Evolutionary conservation across 768 basidiomycete genomes (phyloP), one percentile per base, ranked within the genome.

Genomic region (Mycena amicta): DNA sequence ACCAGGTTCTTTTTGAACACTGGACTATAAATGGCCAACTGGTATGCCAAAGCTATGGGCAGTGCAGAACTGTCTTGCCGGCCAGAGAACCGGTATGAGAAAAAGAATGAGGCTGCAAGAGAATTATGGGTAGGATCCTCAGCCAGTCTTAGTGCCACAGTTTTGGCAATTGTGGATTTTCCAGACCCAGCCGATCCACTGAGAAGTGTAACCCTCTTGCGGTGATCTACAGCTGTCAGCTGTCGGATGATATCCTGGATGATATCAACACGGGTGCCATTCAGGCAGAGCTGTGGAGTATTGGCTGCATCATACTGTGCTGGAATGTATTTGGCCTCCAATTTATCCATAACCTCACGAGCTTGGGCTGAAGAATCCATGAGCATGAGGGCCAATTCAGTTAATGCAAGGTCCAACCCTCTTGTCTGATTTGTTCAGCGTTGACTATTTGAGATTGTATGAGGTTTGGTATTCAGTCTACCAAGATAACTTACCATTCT

Each of bases 91-190:
- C 39, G 15, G 5, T 26, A 12, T 2, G 57, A 59, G 29, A 59
- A 59, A 30, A 59, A 59, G 15, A 59, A 59, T 12, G 57, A 59
- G 2, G 57, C 57, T 18, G 22, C 57, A 8, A 25, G 22, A 5
- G 46, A 26, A 37, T 8, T 8, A 8, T 37, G 33, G 8, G 15
- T n/a, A 8, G 33, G 18, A 3, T 49, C 22, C n/a, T 53, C 49
- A 0, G 47, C 57, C 5, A 59, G 46, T 13, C 39, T 20, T 16
- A 25, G 30, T 15, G 56, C 55, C 30, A 57, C 39, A 26, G 12
- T 53, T 28, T 52, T 61, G 15, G 55, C 46, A 22, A 56, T 57
- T 3, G 60, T 57, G 5, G 56, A 59, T 46, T 57, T 57, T 6
- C 43, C 43, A 45, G 43, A 45, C 8, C 43, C 43, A 23, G 43